Percentiles rank a stretch among this genome's conserved stretches.
Evolutionary conservation across 352 stramenopile genomes (phyloP).

Genomic region (Aphanomyces euteiches): DNA sequence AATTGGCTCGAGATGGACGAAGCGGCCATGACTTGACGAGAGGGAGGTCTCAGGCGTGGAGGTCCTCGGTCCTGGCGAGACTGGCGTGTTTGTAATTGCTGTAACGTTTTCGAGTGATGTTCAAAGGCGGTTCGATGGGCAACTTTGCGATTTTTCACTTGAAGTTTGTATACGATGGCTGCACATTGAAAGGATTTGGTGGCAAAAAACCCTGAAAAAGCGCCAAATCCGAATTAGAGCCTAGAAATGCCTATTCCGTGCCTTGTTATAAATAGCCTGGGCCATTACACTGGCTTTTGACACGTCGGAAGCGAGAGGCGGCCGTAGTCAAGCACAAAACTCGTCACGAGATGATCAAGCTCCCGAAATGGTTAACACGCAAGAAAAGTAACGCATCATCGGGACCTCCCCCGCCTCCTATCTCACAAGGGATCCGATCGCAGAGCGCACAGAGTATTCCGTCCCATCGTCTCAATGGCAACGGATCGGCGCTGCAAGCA

Average conservation of each 20-base stretch:
- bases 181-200: too few species aligned
- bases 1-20: background rate
- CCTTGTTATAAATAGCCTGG: slow-evolving; percentile 20
- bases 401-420: background rate
- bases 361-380: slow-evolving; percentile 26
- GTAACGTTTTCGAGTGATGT: slow-evolving; percentile 8
- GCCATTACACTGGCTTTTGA: slow-evolving; percentile 23
- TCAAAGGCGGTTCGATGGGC: background rate
- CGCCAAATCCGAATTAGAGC: background rate
- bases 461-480: background rate
- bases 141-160: background rate
- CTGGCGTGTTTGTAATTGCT: slow-evolving; percentile 5
- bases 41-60: background rate
- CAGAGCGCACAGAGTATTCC: slow-evolving; percentile 12
- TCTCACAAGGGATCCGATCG: background rate
- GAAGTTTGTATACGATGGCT: background rate
- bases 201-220: background rate
- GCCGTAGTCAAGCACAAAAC: background rate
- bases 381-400: slow-evolving; percentile 29
- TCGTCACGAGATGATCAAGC: slow-evolving; percentile 21
- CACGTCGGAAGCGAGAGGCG: slow-evolving; percentile 7
- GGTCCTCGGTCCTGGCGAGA: background rate
- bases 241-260: background rate
- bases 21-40: background rate
- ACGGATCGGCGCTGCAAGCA: background rate